Base-by-base conservation (phyloP, 805 yeast species). In the Wickerhamiella qilinensis region DNA sequence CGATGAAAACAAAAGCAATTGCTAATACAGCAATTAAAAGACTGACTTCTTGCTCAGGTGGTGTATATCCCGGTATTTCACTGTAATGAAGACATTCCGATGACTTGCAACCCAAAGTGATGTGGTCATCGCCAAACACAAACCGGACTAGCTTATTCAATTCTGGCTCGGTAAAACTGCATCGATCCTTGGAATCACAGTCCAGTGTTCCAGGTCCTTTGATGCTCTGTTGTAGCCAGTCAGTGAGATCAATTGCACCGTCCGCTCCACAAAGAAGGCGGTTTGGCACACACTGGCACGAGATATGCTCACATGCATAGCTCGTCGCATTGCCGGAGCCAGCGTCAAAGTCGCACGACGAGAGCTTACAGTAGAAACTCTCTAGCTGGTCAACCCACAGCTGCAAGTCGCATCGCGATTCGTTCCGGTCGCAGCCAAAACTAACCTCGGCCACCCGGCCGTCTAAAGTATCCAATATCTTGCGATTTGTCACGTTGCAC, bases 321-420 rank as follows among this genome's bases (percentile, higher is more conserved):
- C 72, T 75, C 0, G 95, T 79, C 9, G 74, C 55, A 54, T 86
- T 85, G 5, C 68, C 52, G 5, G 53, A 49, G 9, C 25, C 25
- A 49, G 71, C 73, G 28, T 77, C 66, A 50, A 77, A 81, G 12
- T 67, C 65, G 63, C 98, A 91, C n/a, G 65, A 59, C 38, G 67
- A 59, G 47, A 91, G 68, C 35, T 78, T 91, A 63, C 98, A 91
- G 56, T 73, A 91, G 57, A 91, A 91, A 43, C 93, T 77, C 56
- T 91, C 98, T 33, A 68, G 63, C 55, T 84, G 73, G 48, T 77
- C 95, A 46, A 91, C 83, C 98, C 98, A 91, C 54, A 91, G 84
- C 58, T 91, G 97, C 60, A 91, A 84, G 55, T 84, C 75, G 60
- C 98, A 91, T 9, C 57, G 58, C 15, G 60, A 68, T 0, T 72